Evolutionary conservation across 192 early-diverging fungal genomes (phyloP).

Genomic region (Coemansia sp.): DNA sequence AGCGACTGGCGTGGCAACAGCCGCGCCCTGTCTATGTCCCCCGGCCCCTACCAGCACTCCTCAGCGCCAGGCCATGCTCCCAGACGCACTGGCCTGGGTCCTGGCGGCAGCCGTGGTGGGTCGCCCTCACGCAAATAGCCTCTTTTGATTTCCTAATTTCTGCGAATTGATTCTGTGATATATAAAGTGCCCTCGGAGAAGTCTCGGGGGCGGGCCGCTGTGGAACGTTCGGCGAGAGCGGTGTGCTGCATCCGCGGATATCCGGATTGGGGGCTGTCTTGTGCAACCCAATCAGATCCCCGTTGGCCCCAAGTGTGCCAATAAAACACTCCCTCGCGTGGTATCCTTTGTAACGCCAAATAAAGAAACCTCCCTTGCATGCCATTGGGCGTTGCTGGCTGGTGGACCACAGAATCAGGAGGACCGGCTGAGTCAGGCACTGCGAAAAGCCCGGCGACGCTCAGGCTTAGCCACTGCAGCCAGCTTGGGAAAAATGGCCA

Average conservation of each 20-base stretch:
- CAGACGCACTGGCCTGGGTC: constrained; percentile 14
- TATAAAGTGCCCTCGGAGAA: background rate
- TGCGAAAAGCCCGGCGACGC: background rate
- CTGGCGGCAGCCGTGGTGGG: constrained; percentile 21
- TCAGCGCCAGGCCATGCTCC: background rate
- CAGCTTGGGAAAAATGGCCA: background rate
- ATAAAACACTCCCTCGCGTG: too few species aligned
- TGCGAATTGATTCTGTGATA: background rate
- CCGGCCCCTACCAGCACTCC: constrained; percentile 10
- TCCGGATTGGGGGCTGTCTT: background rate
- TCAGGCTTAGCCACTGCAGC: too few species aligned
- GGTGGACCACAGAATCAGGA: background rate
- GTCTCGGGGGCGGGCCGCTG: background rate
- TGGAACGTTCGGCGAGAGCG: background rate
- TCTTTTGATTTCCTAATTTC: background rate
- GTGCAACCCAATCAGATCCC: too few species aligned
- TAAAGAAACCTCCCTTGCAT: background rate
- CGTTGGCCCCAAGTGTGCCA: background rate
- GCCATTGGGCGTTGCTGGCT: background rate
- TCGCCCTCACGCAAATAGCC: constrained; percentile 21
- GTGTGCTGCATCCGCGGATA: background rate
- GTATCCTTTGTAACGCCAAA: too few species aligned
- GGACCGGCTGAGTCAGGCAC: background rate
- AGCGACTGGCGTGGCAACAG: constrained; percentile 28
- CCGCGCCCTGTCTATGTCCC: constrained; percentile 14